Percentiles rank a stretch among this genome's conserved stretches.
Evolutionary conservation across 768 basidiomycete genomes (phyloP).

Genomic region (Naganishia vaughanmartiniae): DNA sequence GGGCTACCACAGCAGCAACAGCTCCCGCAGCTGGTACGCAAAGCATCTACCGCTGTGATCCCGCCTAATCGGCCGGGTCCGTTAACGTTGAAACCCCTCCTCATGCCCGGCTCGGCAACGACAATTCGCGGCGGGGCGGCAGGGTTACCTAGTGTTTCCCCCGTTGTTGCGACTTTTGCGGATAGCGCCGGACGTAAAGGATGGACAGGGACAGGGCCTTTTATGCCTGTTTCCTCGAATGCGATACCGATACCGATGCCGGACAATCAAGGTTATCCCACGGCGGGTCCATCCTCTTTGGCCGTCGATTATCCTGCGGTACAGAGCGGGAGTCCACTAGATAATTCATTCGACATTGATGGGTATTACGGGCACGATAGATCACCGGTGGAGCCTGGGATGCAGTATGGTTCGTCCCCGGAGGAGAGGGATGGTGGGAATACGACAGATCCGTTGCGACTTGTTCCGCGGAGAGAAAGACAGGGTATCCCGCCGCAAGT

Average conservation of each 20-base stretch:
- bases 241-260: background rate
- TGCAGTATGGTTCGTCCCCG: background rate
- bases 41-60: background rate
- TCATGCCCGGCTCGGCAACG: constrained; percentile 17
- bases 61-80: constrained; percentile 17
- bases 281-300: background rate
- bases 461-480: background rate
- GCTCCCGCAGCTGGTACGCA: constrained; percentile 5
- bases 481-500: background rate
- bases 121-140: background rate
- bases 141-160: constrained; percentile 10
- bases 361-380: constrained; percentile 22
- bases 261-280: background rate
- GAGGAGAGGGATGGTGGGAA: background rate
- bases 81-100: constrained; percentile 4
- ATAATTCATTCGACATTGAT: constrained; percentile 24
- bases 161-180: constrained; percentile 16
- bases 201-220: background rate
- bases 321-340: constrained; percentile 13
- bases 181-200: constrained; percentile 5
- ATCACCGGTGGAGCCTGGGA: background rate
- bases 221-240: background rate
- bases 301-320: background rate
- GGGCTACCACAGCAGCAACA: background rate
- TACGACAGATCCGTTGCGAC: background rate